phyloP scores from a whole-genome alignment of 306 rosid species.

The Geum urbanum region DNA sequence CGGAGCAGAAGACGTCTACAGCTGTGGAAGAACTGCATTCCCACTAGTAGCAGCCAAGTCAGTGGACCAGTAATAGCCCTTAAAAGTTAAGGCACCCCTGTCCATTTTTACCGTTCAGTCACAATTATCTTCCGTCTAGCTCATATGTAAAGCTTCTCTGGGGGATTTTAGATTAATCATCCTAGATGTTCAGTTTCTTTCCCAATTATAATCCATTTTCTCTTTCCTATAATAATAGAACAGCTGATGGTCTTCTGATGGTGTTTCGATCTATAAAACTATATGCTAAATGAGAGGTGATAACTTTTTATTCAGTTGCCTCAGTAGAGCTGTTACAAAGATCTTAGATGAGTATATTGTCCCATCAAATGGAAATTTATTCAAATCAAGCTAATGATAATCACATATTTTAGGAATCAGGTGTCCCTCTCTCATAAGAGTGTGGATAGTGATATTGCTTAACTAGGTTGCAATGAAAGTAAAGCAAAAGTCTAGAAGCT shows the following conservation, averaged over 20 bases:
- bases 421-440: constrained; percentile 2
- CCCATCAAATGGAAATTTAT: constrained; percentile 12
- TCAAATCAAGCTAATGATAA: not conserved
- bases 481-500: not conserved
- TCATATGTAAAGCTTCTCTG: not conserved
- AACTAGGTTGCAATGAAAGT: not conserved
- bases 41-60: not conserved
- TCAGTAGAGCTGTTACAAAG: not conserved
- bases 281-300: not conserved
- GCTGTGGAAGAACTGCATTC: not conserved
- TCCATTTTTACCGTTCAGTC: not conserved
- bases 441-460: constrained; percentile 12
- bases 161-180: not conserved
- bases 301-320: not conserved
- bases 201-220: not conserved
- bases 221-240: not conserved
- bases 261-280: not conserved
- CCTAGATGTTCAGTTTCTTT: not conserved
- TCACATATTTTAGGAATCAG: not conserved
- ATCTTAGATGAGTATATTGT: not conserved
- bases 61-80: not conserved
- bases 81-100: not conserved
- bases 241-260: not conserved
- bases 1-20: not conserved
- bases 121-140: not conserved